A percentile compares a stretch with the other conserved stretches of the same genome.
Conservation (phyloP, 1,139 yeast species). For the Meyerozyma smithsonii region DNA sequence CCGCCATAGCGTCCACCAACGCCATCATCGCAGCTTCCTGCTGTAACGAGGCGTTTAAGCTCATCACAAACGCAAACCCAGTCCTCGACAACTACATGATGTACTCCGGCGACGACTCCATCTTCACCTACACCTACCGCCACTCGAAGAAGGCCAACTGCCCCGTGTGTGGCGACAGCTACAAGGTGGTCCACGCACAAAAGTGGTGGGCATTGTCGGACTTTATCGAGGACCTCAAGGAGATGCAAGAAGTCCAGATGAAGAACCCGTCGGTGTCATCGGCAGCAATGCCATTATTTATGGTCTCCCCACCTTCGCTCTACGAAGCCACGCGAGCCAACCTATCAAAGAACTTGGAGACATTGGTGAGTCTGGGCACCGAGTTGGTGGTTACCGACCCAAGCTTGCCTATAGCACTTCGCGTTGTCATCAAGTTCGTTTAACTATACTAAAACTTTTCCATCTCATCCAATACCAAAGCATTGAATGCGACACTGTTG, state of each 20-base stretch:
- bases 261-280: constrained; percentile 50
- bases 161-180: constrained; percentile 64
- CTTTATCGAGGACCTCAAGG: constrained; percentile 38
- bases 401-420: constrained; percentile 42
- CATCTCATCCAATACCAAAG: constrained; percentile 45
- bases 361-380: constrained; percentile 39
- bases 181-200: constrained; percentile 28
- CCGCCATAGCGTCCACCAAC: constrained; percentile 92
- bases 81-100: constrained; percentile 76
- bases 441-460: constrained; percentile 5
- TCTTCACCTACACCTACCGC: constrained; percentile 67
- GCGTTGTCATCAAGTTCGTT: constrained; percentile 11
- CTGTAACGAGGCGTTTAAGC: constrained; percentile 81
- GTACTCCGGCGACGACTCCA: constrained; percentile 77
- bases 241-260: constrained; percentile 36
- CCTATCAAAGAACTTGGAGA: constrained; percentile 28
- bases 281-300: constrained; percentile 37
- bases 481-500: constrained; percentile 48
- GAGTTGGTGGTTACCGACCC: constrained; percentile 59
- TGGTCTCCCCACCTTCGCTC: constrained; percentile 48
- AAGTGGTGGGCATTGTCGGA: constrained; percentile 43
- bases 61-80: constrained; percentile 66
- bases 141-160: constrained; percentile 60
- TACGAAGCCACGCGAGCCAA: constrained; percentile 48
- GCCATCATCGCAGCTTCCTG: constrained; percentile 91